phyloP scores from a whole-genome alignment of 306 rosid genomes.

The Rosa lucieae region DNA sequence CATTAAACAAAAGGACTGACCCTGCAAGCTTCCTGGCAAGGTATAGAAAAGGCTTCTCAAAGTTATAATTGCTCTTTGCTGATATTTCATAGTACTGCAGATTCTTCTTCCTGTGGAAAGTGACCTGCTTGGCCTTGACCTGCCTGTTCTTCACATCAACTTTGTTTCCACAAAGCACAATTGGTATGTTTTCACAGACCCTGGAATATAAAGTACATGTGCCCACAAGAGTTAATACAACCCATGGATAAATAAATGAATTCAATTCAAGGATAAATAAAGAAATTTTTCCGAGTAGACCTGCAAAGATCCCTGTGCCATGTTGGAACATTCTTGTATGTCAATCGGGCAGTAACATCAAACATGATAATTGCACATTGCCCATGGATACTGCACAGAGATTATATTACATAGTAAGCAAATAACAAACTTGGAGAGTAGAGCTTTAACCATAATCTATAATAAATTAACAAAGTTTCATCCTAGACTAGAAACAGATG shows the following conservation, averaged over 20 bases:
- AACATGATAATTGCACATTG: conserved; percentile 84
- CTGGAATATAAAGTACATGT: conserved; percentile 29
- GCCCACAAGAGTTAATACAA: neutral
- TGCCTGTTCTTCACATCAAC: conserved; percentile 90
- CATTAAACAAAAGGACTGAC: conserved; percentile 21
- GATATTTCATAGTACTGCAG: conserved; percentile 82
- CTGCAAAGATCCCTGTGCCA: conserved; percentile 85
- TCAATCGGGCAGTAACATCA: conserved; percentile 70
- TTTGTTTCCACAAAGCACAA: conserved; percentile 83
- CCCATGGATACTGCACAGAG: conserved; percentile 62
- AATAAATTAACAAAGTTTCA: too few relatives aligned
- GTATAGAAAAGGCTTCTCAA: conserved; percentile 75
- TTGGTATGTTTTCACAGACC: conserved; percentile 82
- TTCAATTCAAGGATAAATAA: neutral
- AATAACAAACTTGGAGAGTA: too few relatives aligned
- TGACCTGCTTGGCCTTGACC: conserved; percentile 86
- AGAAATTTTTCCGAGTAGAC: conserved; percentile 9
- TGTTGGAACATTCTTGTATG: conserved; percentile 79
- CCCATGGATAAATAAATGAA: neutral
- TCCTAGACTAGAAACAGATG: too few relatives aligned
- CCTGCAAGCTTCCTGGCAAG: conserved; percentile 91
- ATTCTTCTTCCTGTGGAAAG: conserved; percentile 81
- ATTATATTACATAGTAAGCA: too few relatives aligned
- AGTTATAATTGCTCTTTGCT: conserved; percentile 83
- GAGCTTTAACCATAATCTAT: too few relatives aligned